Conservation (phyloP, 2,329 filamentous ascomycete genomes). For the Dactylellina drechsleri region DNA sequence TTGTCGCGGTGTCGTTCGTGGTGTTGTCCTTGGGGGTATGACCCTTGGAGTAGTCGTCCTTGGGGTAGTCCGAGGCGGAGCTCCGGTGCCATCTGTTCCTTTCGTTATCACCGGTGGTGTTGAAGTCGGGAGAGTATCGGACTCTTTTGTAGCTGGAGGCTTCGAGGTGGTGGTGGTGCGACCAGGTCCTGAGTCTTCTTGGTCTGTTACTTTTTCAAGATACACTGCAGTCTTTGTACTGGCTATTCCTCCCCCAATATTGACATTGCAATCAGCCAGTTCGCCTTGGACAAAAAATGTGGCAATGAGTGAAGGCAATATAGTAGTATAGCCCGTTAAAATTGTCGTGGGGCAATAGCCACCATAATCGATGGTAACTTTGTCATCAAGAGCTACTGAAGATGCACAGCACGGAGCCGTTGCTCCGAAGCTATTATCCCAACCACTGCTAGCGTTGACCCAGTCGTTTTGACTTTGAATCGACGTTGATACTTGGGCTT, state of each 20-base stretch:
- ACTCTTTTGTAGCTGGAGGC: constrained; percentile 28
- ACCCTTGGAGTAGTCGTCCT: constrained; percentile 17
- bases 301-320: constrained; percentile 26
- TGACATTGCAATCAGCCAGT: constrained; percentile 30
- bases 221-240: constrained; percentile 41
- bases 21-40: not conserved
- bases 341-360: constrained; percentile 45
- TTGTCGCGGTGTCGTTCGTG: constrained; percentile 15
- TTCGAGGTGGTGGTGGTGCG: not conserved
- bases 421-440: constrained; percentile 5
- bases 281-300: constrained; percentile 21
- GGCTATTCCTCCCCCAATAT: constrained; percentile 43
- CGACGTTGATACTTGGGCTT: constrained; percentile 15
- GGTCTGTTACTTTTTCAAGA: constrained; percentile 35
- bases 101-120: constrained; percentile 19
- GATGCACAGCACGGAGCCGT: constrained; percentile 30
- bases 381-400: constrained; percentile 28
- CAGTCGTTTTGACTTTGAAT: constrained; percentile 19
- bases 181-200: constrained; percentile 2
- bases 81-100: constrained; percentile 18
- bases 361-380: constrained; percentile 31
- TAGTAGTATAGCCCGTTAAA: constrained; percentile 32
- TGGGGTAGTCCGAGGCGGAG: constrained; percentile 21
- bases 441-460: constrained; percentile 36
- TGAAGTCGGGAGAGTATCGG: constrained; percentile 13